Evolutionary conservation across 805 yeast genomes (phyloP), one percentile per base, ranked within the genome.

Genomic region (Suhomyces faveliae): DNA sequence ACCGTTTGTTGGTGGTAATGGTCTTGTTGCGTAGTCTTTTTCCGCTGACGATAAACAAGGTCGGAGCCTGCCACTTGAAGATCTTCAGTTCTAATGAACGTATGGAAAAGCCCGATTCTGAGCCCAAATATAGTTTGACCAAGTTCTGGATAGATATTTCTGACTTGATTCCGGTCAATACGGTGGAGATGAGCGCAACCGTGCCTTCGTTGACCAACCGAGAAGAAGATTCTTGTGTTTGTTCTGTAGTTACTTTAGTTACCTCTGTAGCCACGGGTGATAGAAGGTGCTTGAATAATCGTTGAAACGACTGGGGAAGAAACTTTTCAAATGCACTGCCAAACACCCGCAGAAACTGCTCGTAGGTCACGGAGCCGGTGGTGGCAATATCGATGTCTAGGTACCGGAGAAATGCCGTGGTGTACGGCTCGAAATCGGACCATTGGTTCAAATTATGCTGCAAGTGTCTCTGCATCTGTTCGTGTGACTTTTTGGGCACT

Each of bases 1-100:
- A 83, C 25, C 87, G 63, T 45, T 69, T 76, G 46, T 73, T 78
- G 17, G 68, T 59, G 4, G 59, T 43, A 8, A 62, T 58, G 0
- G 74, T 67, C 47, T 66, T 66, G 30, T 59, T 45, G 38, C 65
- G 61, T 20, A 84, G 61, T 41, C 80, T 61, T 54, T 74, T 77
- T 0, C 97, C 98, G 2, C 81, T 77, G 0, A 92, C 71, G 0
- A 91, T 50, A 7, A 91, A 54, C 1, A 92, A 62, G 0, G 96
- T 80, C 0, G 97, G 96, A 0, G 96, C 94, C 55, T 80, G 83
- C 96, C 97, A 92, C 57, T 90, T 89, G 71, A 89, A 81, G 0
- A 85, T 86, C 52, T 84, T 88, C 47, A 85, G 78, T 65, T 91
- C 96, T 49, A 92, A 77, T 0, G 96, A 85, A 24, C 96, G 70